phyloP scores from a whole-genome alignment of 352 stramenopile genomes.

The Globisporangium iwayamae region DNA sequence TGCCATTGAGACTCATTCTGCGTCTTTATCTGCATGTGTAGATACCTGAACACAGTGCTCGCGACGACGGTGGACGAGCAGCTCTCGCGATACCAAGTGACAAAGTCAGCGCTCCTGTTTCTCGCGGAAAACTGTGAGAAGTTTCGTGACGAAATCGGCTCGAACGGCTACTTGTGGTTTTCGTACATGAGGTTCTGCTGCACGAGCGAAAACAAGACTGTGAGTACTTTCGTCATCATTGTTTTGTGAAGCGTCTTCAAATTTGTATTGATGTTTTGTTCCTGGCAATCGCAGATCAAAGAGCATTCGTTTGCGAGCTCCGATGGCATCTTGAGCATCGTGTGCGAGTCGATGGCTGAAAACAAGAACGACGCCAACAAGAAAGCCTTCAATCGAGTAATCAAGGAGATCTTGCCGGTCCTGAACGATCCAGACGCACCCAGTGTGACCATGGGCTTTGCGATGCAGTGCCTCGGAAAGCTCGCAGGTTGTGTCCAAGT shows the following conservation, averaged over 20 bases:
- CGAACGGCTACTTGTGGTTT: constrained; percentile 52
- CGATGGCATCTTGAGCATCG: constrained; percentile 35
- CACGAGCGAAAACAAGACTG: constrained; percentile 67
- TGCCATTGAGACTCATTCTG: constrained; percentile 2
- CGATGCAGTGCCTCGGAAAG: constrained; percentile 49
- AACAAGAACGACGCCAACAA: constrained; percentile 50
- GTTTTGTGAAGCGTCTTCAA: too few species aligned
- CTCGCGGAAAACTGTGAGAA: constrained; percentile 34
- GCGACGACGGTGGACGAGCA: constrained; percentile 58
- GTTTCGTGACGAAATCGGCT: constrained; percentile 53
- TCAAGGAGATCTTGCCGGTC: constrained; percentile 66
- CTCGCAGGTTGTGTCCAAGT: constrained; percentile 39
- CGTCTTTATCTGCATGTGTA: constrained; percentile 19
- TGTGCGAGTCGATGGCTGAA: constrained; percentile 38
- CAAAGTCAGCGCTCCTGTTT: constrained; percentile 55
- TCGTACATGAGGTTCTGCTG: constrained; percentile 72
- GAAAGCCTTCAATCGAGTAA: constrained; percentile 63
- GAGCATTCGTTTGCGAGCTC: constrained; percentile 51
- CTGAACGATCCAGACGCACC: constrained; percentile 44
- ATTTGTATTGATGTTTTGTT: not conserved
- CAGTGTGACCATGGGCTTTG: constrained; percentile 39
- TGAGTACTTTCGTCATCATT: constrained; percentile 16
- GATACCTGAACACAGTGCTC: constrained; percentile 57
- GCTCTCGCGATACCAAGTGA: constrained; percentile 64
- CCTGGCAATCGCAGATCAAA: constrained; percentile 49